These are phyloP conservation scores for Aspergillus baeticus DNA, from an alignment of 495 filamentous ascomycete species.

Conservation along the genomic window DNA sequence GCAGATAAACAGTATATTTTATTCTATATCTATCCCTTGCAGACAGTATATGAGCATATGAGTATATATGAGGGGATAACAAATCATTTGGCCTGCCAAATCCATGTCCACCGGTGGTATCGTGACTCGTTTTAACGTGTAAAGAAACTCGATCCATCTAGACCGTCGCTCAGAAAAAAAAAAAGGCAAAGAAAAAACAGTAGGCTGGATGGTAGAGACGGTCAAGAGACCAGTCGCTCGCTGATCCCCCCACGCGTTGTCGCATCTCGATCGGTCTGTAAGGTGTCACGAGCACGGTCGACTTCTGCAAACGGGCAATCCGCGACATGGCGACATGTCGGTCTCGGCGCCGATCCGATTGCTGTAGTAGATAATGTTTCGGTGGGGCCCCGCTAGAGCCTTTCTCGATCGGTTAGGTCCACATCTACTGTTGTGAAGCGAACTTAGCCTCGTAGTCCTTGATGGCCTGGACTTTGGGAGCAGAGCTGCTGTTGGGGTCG, in stretches of 20 bases:
- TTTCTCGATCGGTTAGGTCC: not conserved
- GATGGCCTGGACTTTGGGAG: constrained; percentile 74
- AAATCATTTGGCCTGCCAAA: constrained; percentile 20
- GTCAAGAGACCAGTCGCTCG: constrained; percentile 2
- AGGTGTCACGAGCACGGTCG: constrained; percentile 5
- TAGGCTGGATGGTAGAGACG: not conserved
- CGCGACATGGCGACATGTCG: not conserved
- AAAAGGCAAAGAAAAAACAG: no score
- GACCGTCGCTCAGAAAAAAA: constrained; percentile 10
- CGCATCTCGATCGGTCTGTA: constrained; percentile 5
- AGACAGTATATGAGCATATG: constrained; percentile 7
- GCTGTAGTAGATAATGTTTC: not conserved
- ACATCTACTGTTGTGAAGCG: constrained; percentile 9
- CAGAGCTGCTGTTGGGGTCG: constrained; percentile 69
- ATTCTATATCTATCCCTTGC: constrained; percentile 22
- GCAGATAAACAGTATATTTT: constrained; percentile 9
- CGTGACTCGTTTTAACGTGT: constrained; percentile 30
- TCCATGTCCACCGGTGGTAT: constrained; percentile 36
- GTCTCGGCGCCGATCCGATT: constrained; percentile 6
- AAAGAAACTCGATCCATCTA: not conserved
- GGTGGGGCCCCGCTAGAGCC: not conserved
- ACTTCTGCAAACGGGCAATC: constrained; percentile 3
- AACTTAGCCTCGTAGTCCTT: constrained; percentile 66
- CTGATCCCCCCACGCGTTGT: not conserved
- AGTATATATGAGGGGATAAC: constrained; percentile 13